Evolutionary conservation across 1,284 basidiomycete species (phyloP), one percentile per base, ranked within the genome.

Genomic region (Prillingera fragicola): DNA sequence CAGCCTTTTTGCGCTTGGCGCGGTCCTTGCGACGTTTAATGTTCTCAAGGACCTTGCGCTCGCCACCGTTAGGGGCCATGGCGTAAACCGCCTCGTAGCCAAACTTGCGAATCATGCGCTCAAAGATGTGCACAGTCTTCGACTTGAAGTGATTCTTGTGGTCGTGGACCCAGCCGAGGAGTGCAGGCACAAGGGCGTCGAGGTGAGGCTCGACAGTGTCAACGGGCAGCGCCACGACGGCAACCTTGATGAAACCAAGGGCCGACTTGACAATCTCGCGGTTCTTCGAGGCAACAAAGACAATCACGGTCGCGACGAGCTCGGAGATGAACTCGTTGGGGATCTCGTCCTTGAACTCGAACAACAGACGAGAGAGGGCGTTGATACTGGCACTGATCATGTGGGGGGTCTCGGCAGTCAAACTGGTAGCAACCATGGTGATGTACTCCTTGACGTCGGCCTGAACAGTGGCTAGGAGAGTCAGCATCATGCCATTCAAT

Each of bases 81-180:
- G 62, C 55, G 51, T 75, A 74, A 6, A 99, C 81, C 17, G 83
- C 83, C 38, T 92, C 83, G 76, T 82, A 95, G 0, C 84, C 85
- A 63, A 96, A 95, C 51, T 91, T 80, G 50, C 94, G 78, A 52
- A 98, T 78, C 78, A 98, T 83, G 35, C 95, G 81, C 75, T 98
- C 95, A 59, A 98, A 90, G 48, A 98, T 91, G 71, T 97, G 92
- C 34, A 90, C 81, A 12, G 96, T 88, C 74, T 96, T 97, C 43
- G 80, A 78, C 71, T 98, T 98, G 80, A 99, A 98, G 69, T 97
- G 94, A 65, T 98, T 96, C 70, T 94, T 94, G 75, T 98, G 92
- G 67, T 96, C 91, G 62, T 94, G 87, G 6, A 88, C 88, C 90
- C 94, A 95, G 43, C 77, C 78, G 19, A 98, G 76, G 14, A 99